Conservation (phyloP, 1,139 yeast species). For the Sugiyamaella novakii region DNA sequence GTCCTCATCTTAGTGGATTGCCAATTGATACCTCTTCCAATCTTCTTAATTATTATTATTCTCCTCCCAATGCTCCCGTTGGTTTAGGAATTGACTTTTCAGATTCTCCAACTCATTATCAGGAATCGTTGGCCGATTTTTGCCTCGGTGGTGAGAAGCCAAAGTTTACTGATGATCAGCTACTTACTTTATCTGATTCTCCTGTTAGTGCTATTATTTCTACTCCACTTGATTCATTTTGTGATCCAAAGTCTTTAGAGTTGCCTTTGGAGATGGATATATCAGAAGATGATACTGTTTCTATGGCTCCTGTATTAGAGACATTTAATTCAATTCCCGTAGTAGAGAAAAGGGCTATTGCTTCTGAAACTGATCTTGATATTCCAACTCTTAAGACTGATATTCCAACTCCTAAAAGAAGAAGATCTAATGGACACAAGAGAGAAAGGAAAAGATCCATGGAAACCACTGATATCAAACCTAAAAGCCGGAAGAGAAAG, state of each 20-base stretch:
- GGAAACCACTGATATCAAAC: neutral
- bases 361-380: neutral
- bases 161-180: constrained; percentile 1
- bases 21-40: constrained; percentile 2
- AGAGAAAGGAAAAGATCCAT: constrained; percentile 7
- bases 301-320: neutral
- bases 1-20: neutral
- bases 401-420: neutral
- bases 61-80: constrained; percentile 15
- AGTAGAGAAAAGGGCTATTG: neutral
- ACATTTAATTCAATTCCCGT: neutral
- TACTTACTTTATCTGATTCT: constrained; percentile 9
- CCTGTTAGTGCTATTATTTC: constrained; percentile 4
- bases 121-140: constrained; percentile 18
- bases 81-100: constrained; percentile 23
- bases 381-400: neutral
- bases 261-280: constrained; percentile 12
- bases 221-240: constrained; percentile 22
- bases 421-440: constrained; percentile 1
- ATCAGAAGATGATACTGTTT: neutral
- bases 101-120: constrained; percentile 20
- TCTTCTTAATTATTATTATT: constrained; percentile 12
- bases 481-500: constrained; percentile 15
- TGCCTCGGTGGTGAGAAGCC: constrained; percentile 14
- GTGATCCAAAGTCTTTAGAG: constrained; percentile 33